Conservation (phyloP, 306 rosid genomes). For the Comarum palustre region DNA sequence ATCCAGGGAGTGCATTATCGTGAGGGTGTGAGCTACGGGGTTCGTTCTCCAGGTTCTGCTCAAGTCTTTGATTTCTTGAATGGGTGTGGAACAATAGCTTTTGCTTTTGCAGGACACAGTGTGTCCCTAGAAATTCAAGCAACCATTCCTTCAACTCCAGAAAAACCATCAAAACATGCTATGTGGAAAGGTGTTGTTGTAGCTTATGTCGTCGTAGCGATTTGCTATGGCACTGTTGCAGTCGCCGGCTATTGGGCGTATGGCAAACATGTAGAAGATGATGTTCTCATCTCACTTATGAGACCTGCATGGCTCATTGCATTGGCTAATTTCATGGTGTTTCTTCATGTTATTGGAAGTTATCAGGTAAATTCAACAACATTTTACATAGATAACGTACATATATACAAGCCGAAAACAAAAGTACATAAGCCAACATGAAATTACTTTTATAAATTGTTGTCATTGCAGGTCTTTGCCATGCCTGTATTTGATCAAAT, state of each 20-base stretch:
- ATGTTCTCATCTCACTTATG: slow-evolving; percentile 56
- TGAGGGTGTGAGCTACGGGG: slow-evolving; percentile 26
- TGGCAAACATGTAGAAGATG: slow-evolving; percentile 54
- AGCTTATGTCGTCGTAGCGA: slow-evolving; percentile 47
- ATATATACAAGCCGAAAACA: too few relatives aligned
- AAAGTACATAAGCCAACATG: too few relatives aligned
- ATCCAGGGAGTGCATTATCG: slow-evolving; percentile 21
- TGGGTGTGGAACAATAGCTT: slow-evolving; percentile 64
- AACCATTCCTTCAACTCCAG: slow-evolving; percentile 56
- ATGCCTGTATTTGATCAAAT: slow-evolving; percentile 65
- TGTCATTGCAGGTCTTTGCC: slow-evolving; percentile 39
- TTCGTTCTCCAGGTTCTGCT: slow-evolving; percentile 31
- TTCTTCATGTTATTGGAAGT: slow-evolving; percentile 64
- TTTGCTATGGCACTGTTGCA: slow-evolving; percentile 51
- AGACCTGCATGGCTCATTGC: slow-evolving; percentile 57
- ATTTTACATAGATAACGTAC: too few relatives aligned
- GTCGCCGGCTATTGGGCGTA: slow-evolving; percentile 64
- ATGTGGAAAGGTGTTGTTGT: slow-evolving; percentile 62
- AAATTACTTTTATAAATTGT: not conserved
- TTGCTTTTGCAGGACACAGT: slow-evolving; percentile 68
- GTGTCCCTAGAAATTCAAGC: slow-evolving; percentile 71
- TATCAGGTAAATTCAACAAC: slow-evolving; percentile 43
- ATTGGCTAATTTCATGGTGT: slow-evolving; percentile 59
- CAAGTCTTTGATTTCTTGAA: slow-evolving; percentile 41
- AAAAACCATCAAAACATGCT: slow-evolving; percentile 49